phyloP scores from a whole-genome alignment of 2,329 filamentous ascomycete species.

The Hymenotorrendiella dingleyae region DNA sequence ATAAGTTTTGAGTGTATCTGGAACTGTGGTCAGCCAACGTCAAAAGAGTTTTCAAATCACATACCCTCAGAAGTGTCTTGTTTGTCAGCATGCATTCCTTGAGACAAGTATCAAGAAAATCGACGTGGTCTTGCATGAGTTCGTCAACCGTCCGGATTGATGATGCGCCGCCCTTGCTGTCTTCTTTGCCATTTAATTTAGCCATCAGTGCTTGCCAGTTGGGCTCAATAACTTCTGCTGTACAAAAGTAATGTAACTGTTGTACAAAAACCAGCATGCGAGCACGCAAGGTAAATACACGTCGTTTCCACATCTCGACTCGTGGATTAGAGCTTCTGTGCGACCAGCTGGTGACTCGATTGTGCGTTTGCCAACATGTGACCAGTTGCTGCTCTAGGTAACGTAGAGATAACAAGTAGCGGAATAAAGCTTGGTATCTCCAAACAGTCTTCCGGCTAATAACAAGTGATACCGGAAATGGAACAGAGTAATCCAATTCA shows the following conservation, averaged over 20 bases:
- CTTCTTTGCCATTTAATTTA: constrained; percentile 62
- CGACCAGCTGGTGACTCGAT: constrained; percentile 73
- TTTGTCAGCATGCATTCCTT: constrained; percentile 99
- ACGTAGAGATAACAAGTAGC: constrained; percentile 83
- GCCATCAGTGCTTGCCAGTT: constrained; percentile 95
- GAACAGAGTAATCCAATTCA: constrained; percentile 89
- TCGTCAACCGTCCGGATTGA: constrained; percentile 79
- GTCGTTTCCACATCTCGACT: constrained; percentile 87
- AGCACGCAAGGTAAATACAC: constrained; percentile 84
- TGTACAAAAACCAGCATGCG: constrained; percentile 97
- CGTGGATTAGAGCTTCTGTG: constrained; percentile 67
- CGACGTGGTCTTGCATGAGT: constrained; percentile 97
- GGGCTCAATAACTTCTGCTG: constrained; percentile 92
- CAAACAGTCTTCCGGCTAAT: constrained; percentile 96
- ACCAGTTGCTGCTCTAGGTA: constrained; percentile 85
- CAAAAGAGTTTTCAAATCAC: too few species aligned
- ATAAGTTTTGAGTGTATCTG: constrained; percentile 98
- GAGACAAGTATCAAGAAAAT: constrained; percentile 93
- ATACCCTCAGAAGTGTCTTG: constrained; percentile 82
- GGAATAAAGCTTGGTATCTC: constrained; percentile 91
- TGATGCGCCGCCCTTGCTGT: constrained; percentile 33
- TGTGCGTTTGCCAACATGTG: constrained; percentile 85
- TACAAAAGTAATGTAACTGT: constrained; percentile 94
- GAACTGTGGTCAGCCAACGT: too few species aligned
- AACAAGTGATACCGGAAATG: constrained; percentile 91